These are phyloP conservation scores for Saturnispora gosingensis DNA, from an alignment of 805 yeast genomes.

Conservation along the genomic window DNA sequence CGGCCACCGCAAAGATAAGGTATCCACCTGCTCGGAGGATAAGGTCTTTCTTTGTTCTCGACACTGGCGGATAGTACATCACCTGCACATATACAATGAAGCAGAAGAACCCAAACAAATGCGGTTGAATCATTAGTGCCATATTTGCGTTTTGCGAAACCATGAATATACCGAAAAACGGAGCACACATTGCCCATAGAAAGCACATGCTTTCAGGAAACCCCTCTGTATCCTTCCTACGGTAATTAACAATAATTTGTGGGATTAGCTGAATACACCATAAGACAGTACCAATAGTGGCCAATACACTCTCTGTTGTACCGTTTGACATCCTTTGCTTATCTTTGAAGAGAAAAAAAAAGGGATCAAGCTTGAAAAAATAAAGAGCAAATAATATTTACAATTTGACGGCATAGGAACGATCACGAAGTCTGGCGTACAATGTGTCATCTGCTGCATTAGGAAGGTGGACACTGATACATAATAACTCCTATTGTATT, in stretches of 20 bases:
- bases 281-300: constrained; percentile 79
- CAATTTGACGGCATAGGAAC: background rate
- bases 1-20: constrained; percentile 29
- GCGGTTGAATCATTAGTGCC: constrained; percentile 46
- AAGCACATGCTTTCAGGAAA: constrained; percentile 84
- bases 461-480: background rate
- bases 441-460: background rate
- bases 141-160: constrained; percentile 39
- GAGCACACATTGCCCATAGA: constrained; percentile 62
- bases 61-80: constrained; percentile 44
- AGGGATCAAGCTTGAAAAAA: background rate
- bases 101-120: constrained; percentile 43
- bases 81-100: constrained; percentile 39
- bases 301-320: constrained; percentile 63
- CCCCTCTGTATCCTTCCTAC: constrained; percentile 73
- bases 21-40: constrained; percentile 26
- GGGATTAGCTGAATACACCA: constrained; percentile 94
- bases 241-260: constrained; percentile 57
- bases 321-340: background rate
- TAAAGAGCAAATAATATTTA: background rate
- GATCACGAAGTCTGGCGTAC: background rate
- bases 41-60: constrained; percentile 26
- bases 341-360: background rate
- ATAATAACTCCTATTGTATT: background rate
- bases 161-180: constrained; percentile 46